These are phyloP conservation scores for Isatis tinctoria DNA, from an alignment of 345 rosid species.

Conservation along the genomic window DNA sequence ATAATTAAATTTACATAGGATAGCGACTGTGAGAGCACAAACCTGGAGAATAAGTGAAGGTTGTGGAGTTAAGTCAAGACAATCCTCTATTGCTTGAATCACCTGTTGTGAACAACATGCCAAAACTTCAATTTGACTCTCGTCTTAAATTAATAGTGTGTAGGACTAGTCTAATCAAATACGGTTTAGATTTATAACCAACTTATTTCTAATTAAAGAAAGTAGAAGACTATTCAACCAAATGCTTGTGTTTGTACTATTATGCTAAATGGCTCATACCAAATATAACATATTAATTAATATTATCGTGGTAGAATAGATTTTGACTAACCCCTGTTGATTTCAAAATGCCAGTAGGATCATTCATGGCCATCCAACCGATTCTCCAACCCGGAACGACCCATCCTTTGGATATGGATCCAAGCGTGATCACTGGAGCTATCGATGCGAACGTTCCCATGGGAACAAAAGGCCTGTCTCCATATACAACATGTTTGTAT, in stretches of 20 bases:
- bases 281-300: neutral
- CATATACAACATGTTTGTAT: neutral
- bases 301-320: neutral
- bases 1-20: too few relatives aligned
- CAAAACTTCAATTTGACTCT: neutral
- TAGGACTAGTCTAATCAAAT: neutral
- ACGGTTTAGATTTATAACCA: neutral
- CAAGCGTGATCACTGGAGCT: constrained; percentile 48
- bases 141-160: neutral
- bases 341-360: constrained; percentile 34
- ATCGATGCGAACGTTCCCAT: constrained; percentile 37
- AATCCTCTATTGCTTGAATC: constrained; percentile 38
- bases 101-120: constrained; percentile 24
- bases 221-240: neutral
- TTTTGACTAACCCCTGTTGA: constrained; percentile 33
- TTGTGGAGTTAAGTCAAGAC: constrained; percentile 30
- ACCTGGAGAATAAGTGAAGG: constrained; percentile 51
- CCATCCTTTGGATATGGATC: constrained; percentile 61
- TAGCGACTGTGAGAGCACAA: neutral
- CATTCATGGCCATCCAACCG: constrained; percentile 49
- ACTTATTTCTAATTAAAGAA: neutral
- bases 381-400: constrained; percentile 55
- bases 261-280: neutral
- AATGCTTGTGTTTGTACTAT: neutral
- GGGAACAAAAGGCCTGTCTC: neutral